Base-by-base conservation (phyloP, 202 grass and related monocot species). In the Carex sylvatica region DNA sequence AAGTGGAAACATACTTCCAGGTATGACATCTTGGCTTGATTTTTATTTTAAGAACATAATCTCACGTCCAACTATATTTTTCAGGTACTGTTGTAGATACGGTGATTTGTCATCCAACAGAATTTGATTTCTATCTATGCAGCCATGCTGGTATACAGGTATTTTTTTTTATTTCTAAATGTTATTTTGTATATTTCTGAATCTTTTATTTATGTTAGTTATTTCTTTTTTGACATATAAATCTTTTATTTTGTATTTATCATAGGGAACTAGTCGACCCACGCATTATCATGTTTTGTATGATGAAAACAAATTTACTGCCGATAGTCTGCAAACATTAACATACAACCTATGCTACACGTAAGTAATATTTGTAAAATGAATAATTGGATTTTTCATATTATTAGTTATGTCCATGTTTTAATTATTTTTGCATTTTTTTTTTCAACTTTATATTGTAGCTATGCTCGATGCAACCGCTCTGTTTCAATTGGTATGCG, bases 281-380 rank as follows among this genome's bases (percentile, higher is more conserved):
- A 91, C 90, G 4, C 90, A 97, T 61, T 97, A 94, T 52, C 94
- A 94, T 82, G 92, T 94, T 35, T 83, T 94, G 5, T 91, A 82
- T 38, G 92, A 97, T 67, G 94, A 92, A 61, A 97, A 94, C 9
- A 35, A 72, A 23, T 94, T 97, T 80, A 79, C 85, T 70, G 90
- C 94, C 19, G 83, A 97, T 73, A 85, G 73, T 11, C 68, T 97
- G 8, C 92, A 94, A 84, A 91, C 24, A 8, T 44, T 97, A 23
- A 94, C 94, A 9, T 94, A 97, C 74, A 94, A 97, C 56, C 85
- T 97, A 47, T 97, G 94, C 65, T 97, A 94, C 71, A 97, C 90
- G 94, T 97, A 85, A 89, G 76, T 42, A 20, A 0, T 22, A 4
- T 4, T 38, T 82, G 49, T 2, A 61, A n/a, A 52, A 35, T 63